These are phyloP conservation scores for Xylariaceae sp. DNA, from an alignment of 2,329 filamentous ascomycete species.

Conservation along the genomic window DNA sequence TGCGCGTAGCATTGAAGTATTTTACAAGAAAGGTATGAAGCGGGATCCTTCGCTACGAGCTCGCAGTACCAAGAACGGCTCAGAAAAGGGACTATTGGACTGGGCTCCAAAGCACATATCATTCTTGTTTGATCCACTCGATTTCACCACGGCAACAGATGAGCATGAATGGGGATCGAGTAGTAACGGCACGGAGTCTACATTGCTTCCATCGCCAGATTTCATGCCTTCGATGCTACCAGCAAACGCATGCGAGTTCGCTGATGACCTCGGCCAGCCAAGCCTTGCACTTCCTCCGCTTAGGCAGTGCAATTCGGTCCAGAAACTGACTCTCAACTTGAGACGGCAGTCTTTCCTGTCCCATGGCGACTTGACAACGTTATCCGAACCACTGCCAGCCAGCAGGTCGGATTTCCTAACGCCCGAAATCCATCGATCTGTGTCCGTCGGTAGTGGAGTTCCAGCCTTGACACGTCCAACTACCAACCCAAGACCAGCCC, in stretches of 20 bases:
- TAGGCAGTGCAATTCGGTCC: conserved; percentile 8
- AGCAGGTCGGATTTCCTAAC: conserved; percentile 16
- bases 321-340: conserved; percentile 15
- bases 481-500: conserved; percentile 11
- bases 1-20: conserved; percentile 3
- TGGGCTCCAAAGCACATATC: conserved; percentile 31
- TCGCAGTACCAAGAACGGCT: neutral
- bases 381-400: conserved; percentile 24
- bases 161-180: conserved; percentile 4
- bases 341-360: conserved; percentile 14
- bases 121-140: conserved; percentile 27
- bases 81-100: conserved; percentile 22
- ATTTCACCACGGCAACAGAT: conserved; percentile 21
- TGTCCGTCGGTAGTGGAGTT: conserved; percentile 12
- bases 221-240: conserved; percentile 16
- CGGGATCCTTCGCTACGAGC: conserved; percentile 5
- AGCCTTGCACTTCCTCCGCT: conserved; percentile 5
- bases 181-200: conserved; percentile 14
- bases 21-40: neutral
- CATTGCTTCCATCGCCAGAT: conserved; percentile 24
- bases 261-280: neutral
- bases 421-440: conserved; percentile 13
- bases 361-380: conserved; percentile 4
- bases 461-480: conserved; percentile 15
- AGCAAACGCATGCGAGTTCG: conserved; percentile 4